A percentile compares a stretch with the other conserved stretches of the same genome.
Conservation (phyloP, 768 basidiomycete species). For the Infundibulicybe gibba region DNA sequence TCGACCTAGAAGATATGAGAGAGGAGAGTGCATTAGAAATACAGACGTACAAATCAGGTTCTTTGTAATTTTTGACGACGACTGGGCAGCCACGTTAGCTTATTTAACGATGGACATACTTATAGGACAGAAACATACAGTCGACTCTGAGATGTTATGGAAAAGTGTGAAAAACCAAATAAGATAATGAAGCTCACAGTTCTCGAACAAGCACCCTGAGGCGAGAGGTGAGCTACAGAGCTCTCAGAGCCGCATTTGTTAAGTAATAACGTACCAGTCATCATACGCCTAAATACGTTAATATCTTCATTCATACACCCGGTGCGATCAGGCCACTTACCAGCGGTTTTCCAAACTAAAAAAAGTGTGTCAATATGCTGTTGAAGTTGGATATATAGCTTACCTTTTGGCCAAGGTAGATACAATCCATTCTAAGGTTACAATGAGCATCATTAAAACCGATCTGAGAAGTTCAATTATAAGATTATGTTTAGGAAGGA, state of each 20-base stretch:
- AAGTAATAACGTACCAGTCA: slow-evolving; percentile 30
- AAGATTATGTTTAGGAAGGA: too few relatives aligned
- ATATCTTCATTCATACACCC: too few relatives aligned
- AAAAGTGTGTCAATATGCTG: neutral
- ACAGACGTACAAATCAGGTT: slow-evolving; percentile 72
- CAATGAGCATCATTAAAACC: neutral
- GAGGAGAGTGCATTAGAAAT: neutral
- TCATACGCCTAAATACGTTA: slow-evolving; percentile 28
- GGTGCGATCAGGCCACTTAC: slow-evolving; percentile 32
- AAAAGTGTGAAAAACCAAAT: slow-evolving; percentile 2
- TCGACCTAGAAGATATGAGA: slow-evolving; percentile 47
- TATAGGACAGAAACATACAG: slow-evolving; percentile 42
- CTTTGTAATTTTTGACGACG: slow-evolving; percentile 68
- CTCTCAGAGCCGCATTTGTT: too few relatives aligned
- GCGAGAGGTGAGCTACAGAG: too few relatives aligned
- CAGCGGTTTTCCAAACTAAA: slow-evolving; percentile 72
- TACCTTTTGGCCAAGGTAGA: slow-evolving; percentile 94
- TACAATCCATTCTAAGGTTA: slow-evolving; percentile 78
- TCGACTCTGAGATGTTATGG: slow-evolving; percentile 49
- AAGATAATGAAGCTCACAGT: slow-evolving; percentile 46
- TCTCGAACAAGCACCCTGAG: slow-evolving; percentile 68
- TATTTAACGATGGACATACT: too few relatives aligned
- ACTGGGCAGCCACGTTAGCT: slow-evolving; percentile 30
- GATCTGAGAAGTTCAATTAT: neutral
- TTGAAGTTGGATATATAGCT: slow-evolving; percentile 3